phyloP scores from a whole-genome alignment of 2,329 filamentous ascomycete genomes.

The Cladosporium austrohemisphaericum region DNA sequence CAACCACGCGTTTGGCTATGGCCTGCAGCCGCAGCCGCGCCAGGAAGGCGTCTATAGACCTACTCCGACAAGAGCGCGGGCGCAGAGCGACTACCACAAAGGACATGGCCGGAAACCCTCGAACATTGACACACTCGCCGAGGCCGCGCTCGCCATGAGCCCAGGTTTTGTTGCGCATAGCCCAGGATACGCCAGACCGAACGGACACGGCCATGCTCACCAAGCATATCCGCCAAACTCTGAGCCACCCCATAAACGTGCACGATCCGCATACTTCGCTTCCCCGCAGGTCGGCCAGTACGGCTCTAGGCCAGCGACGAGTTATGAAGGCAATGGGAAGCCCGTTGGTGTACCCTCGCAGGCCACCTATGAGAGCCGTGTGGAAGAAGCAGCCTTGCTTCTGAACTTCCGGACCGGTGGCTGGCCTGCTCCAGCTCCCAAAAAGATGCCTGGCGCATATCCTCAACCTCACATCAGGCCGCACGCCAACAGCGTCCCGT shows the following conservation, averaged over 20 bases:
- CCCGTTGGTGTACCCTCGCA: constrained; percentile 20
- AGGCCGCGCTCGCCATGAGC: constrained; percentile 40
- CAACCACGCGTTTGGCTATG: constrained; percentile 17
- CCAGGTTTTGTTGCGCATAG: constrained; percentile 20
- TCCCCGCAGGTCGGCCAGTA: constrained; percentile 41
- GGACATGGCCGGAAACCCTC: constrained; percentile 31
- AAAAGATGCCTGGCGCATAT: neutral
- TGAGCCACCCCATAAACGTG: constrained; percentile 57
- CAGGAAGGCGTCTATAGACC: neutral
- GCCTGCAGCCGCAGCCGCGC: constrained; percentile 7
- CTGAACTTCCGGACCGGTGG: constrained; percentile 40
- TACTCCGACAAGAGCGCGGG: constrained; percentile 4
- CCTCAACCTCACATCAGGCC: constrained; percentile 21
- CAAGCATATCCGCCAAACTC: constrained; percentile 26
- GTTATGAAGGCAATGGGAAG: constrained; percentile 34
- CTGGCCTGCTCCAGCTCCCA: constrained; percentile 19
- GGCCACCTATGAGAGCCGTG: constrained; percentile 32
- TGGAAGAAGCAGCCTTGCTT: constrained; percentile 46
- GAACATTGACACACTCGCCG: constrained; percentile 44
- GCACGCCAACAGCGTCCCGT: constrained; percentile 34
- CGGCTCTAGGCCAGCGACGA: constrained; percentile 44
- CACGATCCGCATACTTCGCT: constrained; percentile 55
- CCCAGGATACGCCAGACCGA: neutral
- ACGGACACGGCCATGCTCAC: constrained; percentile 20
- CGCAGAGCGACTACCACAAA: constrained; percentile 16